These are phyloP conservation scores for Mycena epipterygia DNA, from an alignment of 768 basidiomycete genomes.

Conservation along the genomic window DNA sequence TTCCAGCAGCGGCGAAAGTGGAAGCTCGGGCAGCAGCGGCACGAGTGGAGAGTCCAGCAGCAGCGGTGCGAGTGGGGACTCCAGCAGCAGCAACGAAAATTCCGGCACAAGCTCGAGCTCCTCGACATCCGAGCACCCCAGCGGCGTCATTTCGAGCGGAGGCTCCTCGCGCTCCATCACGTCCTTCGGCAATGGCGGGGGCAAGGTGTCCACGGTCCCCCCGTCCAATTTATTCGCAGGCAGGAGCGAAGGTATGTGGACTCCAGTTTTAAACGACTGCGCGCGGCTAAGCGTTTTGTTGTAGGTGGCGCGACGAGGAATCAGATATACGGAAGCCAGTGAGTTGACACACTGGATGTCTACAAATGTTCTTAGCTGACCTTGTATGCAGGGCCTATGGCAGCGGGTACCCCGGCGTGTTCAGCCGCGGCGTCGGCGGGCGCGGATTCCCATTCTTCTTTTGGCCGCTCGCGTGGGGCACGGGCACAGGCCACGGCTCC, in stretches of 20 bases:
- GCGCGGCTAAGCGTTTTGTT: not conserved
- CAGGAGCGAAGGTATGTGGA: slow-evolving; percentile 42
- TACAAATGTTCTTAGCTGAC: not conserved
- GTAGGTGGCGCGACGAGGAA: slow-evolving; percentile 64
- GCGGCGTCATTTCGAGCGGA: not conserved
- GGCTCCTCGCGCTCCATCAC: not conserved
- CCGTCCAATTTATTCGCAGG: slow-evolving; percentile 55
- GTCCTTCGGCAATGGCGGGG: slow-evolving; percentile 36
- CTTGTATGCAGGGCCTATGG: slow-evolving; percentile 61
- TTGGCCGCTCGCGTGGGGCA: slow-evolving; percentile 73
- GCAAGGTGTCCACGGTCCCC: slow-evolving; percentile 48
- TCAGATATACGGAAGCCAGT: slow-evolving; percentile 62
- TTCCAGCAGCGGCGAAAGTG: too few species aligned
- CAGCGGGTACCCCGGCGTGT: slow-evolving; percentile 71
- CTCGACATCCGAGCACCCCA: too few species aligned
- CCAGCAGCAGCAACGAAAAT: too few species aligned
- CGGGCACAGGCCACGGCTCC: slow-evolving; percentile 36
- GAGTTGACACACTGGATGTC: slow-evolving; percentile 31
- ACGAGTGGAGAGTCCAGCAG: too few species aligned
- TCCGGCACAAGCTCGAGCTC: too few species aligned
- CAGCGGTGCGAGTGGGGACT: too few species aligned
- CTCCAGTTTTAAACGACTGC: not conserved
- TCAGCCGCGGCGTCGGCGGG: slow-evolving; percentile 59
- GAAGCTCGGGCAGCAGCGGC: too few species aligned
- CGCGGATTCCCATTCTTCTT: slow-evolving; percentile 74